Conservation (phyloP, 495 filamentous ascomycete species). For the Oidiodendron maius region DNA sequence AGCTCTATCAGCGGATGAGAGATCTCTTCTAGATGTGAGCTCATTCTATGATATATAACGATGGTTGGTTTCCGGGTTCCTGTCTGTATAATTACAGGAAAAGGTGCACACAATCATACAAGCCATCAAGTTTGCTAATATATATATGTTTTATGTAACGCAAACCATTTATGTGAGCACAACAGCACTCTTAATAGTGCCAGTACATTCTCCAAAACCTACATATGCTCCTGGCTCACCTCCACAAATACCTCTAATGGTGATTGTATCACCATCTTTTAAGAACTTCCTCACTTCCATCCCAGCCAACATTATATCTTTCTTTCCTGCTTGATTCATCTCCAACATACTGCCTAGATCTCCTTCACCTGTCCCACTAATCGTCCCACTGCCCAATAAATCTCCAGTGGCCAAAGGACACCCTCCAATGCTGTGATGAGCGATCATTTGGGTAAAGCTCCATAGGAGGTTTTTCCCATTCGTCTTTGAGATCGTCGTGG, state of each 20-base stretch:
- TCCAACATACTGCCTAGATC: slow-evolving; percentile 76
- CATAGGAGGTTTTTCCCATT: slow-evolving; percentile 72
- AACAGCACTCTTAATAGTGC: slow-evolving; percentile 28
- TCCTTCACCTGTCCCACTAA: slow-evolving; percentile 60
- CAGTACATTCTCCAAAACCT: slow-evolving; percentile 69
- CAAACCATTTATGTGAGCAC: slow-evolving; percentile 38
- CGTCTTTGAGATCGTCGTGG: slow-evolving; percentile 58
- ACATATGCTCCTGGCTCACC: slow-evolving; percentile 51
- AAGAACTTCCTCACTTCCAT: slow-evolving; percentile 72
- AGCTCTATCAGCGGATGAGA: slow-evolving; percentile 56
- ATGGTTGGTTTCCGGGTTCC: background rate
- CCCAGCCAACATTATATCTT: slow-evolving; percentile 57
- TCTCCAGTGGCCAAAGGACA: slow-evolving; percentile 81
- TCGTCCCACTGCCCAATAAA: slow-evolving; percentile 83
- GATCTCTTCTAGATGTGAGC: slow-evolving; percentile 51
- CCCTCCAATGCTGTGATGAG: slow-evolving; percentile 83
- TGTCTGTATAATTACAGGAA: background rate
- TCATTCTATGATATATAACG: background rate
- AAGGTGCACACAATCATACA: background rate
- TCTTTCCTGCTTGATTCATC: slow-evolving; percentile 62
- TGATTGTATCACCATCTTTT: slow-evolving; percentile 77
- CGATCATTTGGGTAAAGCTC: slow-evolving; percentile 92
- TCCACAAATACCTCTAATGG: slow-evolving; percentile 61
- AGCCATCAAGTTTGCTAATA: no score
- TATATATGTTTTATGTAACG: no score